Evolutionary conservation across 2,329 filamentous ascomycete genomes (phyloP), one percentile per base, ranked within the genome.

Genomic region (Didymosphaeria variabile): DNA sequence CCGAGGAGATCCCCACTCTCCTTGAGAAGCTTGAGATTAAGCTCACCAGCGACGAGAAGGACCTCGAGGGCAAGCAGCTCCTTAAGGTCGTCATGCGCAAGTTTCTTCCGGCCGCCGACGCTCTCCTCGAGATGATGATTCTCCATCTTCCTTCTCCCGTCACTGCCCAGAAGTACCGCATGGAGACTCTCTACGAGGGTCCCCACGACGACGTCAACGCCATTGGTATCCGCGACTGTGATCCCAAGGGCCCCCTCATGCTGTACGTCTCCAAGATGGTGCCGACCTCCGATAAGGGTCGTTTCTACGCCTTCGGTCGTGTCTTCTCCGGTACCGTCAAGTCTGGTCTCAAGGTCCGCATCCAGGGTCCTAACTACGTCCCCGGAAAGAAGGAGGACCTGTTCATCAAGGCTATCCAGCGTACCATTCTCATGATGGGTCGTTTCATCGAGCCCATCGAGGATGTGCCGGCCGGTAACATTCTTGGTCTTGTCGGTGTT

Each of bases 261-360:
- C 88, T 98, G 74, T 99, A 99, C 91, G 94, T 99, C 83, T 99
- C 95, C 83, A 99, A 99, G 93, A 99, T 99, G 95, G 95, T 99
- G 79, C 95, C 95, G 78, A 99, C 95, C 75, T 96, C 93, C 77
- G 95, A 99, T 81, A 98, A 97, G 91, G 95, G 95, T 84, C 94
- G 95, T 86, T 99, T 99, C 93, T 99, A 97, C 87, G 95, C 95
- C 82, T 99, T 99, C 86, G 95, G 95, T 86, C 95, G 95, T 97
- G 95, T 99, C 85, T 99, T 98, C 89, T 87, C 95, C 75, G 95
- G 95, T 91, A 98, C 94, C 81, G 95, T 97, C 86, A 88, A 88
- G 79, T 98, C 95, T 73, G 95, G 95, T 86, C 87, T 98, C 78
- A 98, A 98, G 91, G 95, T 99, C 89, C 95, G 95, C 84, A 99